Evolutionary conservation across 2,329 filamentous ascomycete genomes (phyloP).

Genomic region (Phyllachora maydis): DNA sequence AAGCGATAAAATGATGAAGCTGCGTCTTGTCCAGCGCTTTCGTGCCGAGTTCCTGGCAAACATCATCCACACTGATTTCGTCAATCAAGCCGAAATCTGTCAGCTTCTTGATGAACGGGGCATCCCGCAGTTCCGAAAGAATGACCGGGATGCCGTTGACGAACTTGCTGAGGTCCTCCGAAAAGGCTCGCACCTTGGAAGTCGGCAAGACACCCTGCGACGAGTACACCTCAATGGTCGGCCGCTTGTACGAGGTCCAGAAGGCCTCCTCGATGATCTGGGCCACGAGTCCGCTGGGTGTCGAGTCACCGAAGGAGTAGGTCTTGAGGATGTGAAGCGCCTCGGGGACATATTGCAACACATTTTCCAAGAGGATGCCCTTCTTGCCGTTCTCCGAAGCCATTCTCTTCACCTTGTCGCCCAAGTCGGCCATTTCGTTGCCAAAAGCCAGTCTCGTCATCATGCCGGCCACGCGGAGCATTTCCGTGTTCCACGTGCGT

Average conservation of each 20-base stretch:
- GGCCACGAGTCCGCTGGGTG: conserved; percentile 65
- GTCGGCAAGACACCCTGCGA: conserved; percentile 76
- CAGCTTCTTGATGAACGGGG: conserved; percentile 60
- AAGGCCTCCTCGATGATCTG: conserved; percentile 87
- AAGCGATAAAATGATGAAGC: conserved; percentile 63
- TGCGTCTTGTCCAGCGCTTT: conserved; percentile 66
- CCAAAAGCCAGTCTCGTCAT: conserved; percentile 74
- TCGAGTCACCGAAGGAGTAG: conserved; percentile 77
- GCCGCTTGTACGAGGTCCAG: conserved; percentile 73
- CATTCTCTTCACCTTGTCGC: conserved; percentile 29
- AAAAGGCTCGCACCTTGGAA: conserved; percentile 56
- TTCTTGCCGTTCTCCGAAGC: conserved; percentile 11
- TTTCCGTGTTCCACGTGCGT: conserved; percentile 85
- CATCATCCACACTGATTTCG: conserved; percentile 70
- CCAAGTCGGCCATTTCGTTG: conserved; percentile 67
- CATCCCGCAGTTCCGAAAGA: conserved; percentile 51
- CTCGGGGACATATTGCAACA: conserved; percentile 51
- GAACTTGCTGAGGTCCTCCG: conserved; percentile 48
- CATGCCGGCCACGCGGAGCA: conserved; percentile 78
- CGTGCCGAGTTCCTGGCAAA: conserved; percentile 62
- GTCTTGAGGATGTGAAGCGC: conserved; percentile 70
- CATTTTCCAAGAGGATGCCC: conserved; percentile 36
- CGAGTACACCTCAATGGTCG: conserved; percentile 73
- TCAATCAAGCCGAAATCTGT: conserved; percentile 73
- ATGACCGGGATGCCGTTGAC: conserved; percentile 77